Conservation (phyloP, 331 rosid genomes). For the Cydonia oblonga region DNA sequence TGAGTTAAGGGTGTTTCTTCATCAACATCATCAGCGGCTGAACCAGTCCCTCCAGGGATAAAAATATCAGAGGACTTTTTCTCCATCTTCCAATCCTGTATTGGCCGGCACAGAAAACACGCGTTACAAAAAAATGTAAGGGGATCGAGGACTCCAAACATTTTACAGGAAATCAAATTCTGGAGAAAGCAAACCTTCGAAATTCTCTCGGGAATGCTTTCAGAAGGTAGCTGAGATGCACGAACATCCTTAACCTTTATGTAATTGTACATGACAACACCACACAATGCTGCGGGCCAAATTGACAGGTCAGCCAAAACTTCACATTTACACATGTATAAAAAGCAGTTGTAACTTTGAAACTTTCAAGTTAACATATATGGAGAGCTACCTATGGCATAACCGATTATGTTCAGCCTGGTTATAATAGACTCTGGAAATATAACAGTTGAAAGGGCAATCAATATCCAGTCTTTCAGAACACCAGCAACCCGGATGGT, state of each 20-base stretch:
- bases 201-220: slow-evolving; percentile 52
- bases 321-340: neutral
- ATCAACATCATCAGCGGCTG: slow-evolving; percentile 33
- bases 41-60: slow-evolving; percentile 42
- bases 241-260: slow-evolving; percentile 81
- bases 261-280: slow-evolving; percentile 91
- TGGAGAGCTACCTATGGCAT: slow-evolving; percentile 61
- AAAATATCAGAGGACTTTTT: slow-evolving; percentile 68
- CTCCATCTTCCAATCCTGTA: slow-evolving; percentile 88
- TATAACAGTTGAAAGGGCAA: slow-evolving; percentile 87
- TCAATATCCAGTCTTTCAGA: slow-evolving; percentile 89
- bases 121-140: neutral
- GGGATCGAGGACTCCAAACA: neutral
- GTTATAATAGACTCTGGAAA: slow-evolving; percentile 91
- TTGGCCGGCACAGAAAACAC: slow-evolving; percentile 2
- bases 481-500: slow-evolving; percentile 94
- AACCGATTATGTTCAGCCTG: slow-evolving; percentile 83
- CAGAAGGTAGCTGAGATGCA: slow-evolving; percentile 56
- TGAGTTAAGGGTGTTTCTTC: slow-evolving; percentile 70
- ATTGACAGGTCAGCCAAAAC: neutral
- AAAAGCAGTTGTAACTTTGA: neutral
- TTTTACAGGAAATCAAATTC: neutral
- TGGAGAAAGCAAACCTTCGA: slow-evolving; percentile 37
- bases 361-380: neutral
- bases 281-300: slow-evolving; percentile 58